Evolutionary conservation across 1,139 yeast species (phyloP).

Genomic region (Kurtzmaniella quercitrusa): DNA sequence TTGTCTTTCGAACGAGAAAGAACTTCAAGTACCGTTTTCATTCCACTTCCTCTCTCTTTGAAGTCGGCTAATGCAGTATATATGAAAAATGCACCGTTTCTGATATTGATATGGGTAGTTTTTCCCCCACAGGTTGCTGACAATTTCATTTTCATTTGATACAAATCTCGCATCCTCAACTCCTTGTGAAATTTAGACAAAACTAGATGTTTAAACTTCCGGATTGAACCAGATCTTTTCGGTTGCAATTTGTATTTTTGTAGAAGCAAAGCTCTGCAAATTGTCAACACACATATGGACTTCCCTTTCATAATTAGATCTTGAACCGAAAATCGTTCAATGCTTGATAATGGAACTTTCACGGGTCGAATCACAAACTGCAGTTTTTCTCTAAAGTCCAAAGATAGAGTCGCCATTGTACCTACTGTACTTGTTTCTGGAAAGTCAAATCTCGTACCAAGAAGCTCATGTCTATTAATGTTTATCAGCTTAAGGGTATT

Average conservation of each 20-base stretch:
- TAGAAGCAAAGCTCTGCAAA: not conserved
- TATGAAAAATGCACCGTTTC: not conserved
- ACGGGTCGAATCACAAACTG: not conserved
- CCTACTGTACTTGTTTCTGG: not conserved
- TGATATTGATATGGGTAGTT: not conserved
- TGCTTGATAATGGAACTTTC: not conserved
- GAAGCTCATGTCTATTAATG: not conserved
- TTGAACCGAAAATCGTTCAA: not conserved
- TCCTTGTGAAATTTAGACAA: not conserved
- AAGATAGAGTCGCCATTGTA: not conserved
- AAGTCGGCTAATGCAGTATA: not conserved
- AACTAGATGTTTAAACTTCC: not conserved
- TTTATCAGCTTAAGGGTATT: not conserved
- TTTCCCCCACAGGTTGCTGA: not conserved
- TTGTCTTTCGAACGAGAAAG: not conserved
- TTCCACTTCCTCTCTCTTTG: not conserved
- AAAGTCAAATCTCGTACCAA: not conserved
- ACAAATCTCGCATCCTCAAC: not conserved
- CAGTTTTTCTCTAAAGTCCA: not conserved
- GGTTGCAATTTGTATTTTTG: slow-evolving; percentile 1
- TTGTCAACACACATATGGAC: not conserved
- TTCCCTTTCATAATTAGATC: not conserved
- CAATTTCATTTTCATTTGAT: not conserved
- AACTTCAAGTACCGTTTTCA: not conserved
- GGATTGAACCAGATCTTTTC: not conserved